These are phyloP conservation scores for Sugiyamaella grinbergsii DNA, from an alignment of 1,139 yeast species.

Conservation along the genomic window DNA sequence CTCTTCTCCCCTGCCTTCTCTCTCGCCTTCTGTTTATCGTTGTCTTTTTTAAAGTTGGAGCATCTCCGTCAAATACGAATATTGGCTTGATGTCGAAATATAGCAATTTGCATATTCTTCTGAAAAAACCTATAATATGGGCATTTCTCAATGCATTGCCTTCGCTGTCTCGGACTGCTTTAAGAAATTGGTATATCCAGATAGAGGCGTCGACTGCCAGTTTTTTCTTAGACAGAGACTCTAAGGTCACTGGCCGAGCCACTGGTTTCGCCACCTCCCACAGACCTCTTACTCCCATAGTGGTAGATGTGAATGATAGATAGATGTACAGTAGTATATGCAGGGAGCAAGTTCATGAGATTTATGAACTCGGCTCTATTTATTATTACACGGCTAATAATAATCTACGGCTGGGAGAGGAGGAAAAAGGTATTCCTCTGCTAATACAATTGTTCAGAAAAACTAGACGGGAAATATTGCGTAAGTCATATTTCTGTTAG, in stretches of 20 bases:
- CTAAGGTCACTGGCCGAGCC: slow-evolving; percentile 87
- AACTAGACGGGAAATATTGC: too few relatives aligned
- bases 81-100: slow-evolving; percentile 90
- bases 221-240: slow-evolving; percentile 69
- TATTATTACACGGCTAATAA: not conserved
- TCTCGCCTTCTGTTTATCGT: slow-evolving; percentile 73
- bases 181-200: slow-evolving; percentile 96
- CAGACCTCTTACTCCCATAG: slow-evolving; percentile 93
- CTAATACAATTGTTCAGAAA: too few relatives aligned
- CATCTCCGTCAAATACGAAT: slow-evolving; percentile 98
- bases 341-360: slow-evolving; percentile 3
- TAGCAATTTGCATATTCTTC: slow-evolving; percentile 86
- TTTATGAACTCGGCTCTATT: too few relatives aligned
- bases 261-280: slow-evolving; percentile 94
- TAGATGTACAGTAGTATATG: too few relatives aligned
- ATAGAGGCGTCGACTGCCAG: slow-evolving; percentile 98
- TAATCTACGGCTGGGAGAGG: not conserved
- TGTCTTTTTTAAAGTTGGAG: slow-evolving; percentile 77
- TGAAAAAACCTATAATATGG: slow-evolving; percentile 90
- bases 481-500: too few relatives aligned
- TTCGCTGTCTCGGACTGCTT: slow-evolving; percentile 86
- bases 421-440: too few relatives aligned
- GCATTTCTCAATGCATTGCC: slow-evolving; percentile 80
- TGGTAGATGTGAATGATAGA: not conserved
- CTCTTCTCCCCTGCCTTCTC: slow-evolving; percentile 72